phyloP scores from a whole-genome alignment of 495 filamentous ascomycete species.

The Hypoxylon cercidicola region DNA sequence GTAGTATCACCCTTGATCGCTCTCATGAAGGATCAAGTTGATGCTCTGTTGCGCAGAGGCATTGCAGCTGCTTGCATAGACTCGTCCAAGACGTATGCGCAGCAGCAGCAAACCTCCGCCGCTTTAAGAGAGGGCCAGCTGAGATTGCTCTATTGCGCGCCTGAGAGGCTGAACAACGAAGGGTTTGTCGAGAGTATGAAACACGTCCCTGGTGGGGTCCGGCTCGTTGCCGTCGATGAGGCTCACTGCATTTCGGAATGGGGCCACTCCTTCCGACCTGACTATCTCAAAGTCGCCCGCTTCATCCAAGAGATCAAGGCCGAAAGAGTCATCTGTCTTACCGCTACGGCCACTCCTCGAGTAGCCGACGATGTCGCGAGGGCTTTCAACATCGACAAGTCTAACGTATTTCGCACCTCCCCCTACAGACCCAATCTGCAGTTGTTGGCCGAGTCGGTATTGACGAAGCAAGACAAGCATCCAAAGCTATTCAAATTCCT shows the following conservation, averaged over 20 bases:
- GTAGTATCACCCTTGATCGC: conserved; percentile 67
- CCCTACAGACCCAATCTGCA: conserved; percentile 67
- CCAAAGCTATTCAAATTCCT: conserved; percentile 60
- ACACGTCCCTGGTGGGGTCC: conserved; percentile 59
- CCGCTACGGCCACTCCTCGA: conserved; percentile 66
- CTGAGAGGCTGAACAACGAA: conserved; percentile 68
- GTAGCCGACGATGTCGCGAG: conserved; percentile 64
- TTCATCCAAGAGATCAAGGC: conserved; percentile 66
- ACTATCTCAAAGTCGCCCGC: conserved; percentile 68
- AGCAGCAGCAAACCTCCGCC: conserved; percentile 56
- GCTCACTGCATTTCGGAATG: conserved; percentile 71
- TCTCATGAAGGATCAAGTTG: conserved; percentile 69
- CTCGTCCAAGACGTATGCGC: conserved; percentile 60
- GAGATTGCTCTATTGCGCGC: conserved; percentile 66
- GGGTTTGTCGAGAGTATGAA: conserved; percentile 66
- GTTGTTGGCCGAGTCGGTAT: conserved; percentile 59
- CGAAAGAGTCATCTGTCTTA: conserved; percentile 67
- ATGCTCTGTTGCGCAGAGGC: conserved; percentile 58
- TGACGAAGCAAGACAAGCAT: conserved; percentile 52
- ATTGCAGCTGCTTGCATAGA: conserved; percentile 64
- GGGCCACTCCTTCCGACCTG: conserved; percentile 68
- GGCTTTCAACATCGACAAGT: conserved; percentile 60
- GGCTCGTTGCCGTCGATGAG: conserved; percentile 67
- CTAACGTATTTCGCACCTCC: conserved; percentile 63
- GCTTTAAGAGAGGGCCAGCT: conserved; percentile 56